A percentile compares a stretch with the other conserved stretches of the same genome.
These are phyloP conservation scores for Sarcomyxa edulis DNA, from an alignment of 768 basidiomycete genomes.

Conservation along the genomic window DNA sequence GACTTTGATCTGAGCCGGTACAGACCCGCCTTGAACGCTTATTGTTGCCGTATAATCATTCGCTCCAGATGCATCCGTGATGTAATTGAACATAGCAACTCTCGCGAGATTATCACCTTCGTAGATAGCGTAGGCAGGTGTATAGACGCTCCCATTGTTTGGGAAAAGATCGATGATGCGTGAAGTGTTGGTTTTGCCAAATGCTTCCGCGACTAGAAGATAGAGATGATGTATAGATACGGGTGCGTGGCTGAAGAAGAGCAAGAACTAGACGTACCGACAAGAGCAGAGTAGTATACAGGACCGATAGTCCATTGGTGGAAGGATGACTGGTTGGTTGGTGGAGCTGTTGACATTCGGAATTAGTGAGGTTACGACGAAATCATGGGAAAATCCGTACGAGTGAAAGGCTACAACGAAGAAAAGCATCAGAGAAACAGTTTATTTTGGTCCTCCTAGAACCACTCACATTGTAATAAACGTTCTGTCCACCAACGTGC, in stretches of 20 bases:
- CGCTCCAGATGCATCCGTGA: constrained; percentile 53
- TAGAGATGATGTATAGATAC: too few relatives aligned
- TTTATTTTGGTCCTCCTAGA: too few relatives aligned
- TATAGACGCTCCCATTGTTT: constrained; percentile 44
- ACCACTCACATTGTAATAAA: constrained; percentile 59
- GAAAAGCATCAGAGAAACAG: constrained; percentile 11
- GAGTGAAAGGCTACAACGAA: constrained; percentile 31
- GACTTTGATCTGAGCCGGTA: constrained; percentile 39
- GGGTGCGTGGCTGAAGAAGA: too few relatives aligned
- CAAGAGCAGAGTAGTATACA: constrained; percentile 68
- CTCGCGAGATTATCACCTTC: constrained; percentile 59
- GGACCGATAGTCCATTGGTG: constrained; percentile 73
- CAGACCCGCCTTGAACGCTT: constrained; percentile 36
- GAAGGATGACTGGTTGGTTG: constrained; percentile 48
- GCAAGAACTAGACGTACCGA: too few relatives aligned
- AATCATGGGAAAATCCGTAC: too few relatives aligned
- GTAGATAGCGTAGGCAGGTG: constrained; percentile 71
- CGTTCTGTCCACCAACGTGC: constrained; percentile 64
- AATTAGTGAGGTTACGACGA: too few relatives aligned
- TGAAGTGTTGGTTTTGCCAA: constrained; percentile 60
- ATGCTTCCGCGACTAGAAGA: constrained; percentile 65
- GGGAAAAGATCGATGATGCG: constrained; percentile 64
- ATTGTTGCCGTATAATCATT: constrained; percentile 50
- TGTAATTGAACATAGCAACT: constrained; percentile 69
- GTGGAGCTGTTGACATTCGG: too few relatives aligned